Evolutionary conservation across 192 early-diverging fungal genomes (phyloP).

Genomic region (Rhizophlyctis rosea): DNA sequence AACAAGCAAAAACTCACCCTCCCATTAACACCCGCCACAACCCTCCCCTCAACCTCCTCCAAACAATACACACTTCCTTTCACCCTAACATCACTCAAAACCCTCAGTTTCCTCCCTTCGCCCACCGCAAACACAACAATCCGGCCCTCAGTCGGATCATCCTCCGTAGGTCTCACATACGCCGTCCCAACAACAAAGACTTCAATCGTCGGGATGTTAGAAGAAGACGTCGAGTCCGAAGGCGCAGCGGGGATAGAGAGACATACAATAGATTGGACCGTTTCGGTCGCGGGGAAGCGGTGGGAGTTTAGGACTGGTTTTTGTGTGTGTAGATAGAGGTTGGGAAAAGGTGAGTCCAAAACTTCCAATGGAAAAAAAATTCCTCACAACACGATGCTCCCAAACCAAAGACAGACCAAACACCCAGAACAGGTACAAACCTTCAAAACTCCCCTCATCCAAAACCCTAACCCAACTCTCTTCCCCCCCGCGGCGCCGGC

Average conservation of each 20-base stretch:
- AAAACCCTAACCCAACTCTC: conserved; percentile 62
- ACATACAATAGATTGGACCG: conserved; percentile 14
- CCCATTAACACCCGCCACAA: conserved; percentile 68
- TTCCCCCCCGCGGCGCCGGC: no score
- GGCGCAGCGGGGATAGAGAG: conserved; percentile 4
- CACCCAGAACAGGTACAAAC: conserved; percentile 40
- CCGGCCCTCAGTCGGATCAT: conserved; percentile 69
- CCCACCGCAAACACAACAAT: conserved; percentile 64
- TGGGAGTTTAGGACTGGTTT: conserved; percentile 9
- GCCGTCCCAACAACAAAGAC: conserved; percentile 25
- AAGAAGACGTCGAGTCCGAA: no score
- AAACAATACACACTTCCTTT: conserved; percentile 67
- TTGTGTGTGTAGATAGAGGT: conserved; percentile 8
- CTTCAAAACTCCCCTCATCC: conserved; percentile 70
- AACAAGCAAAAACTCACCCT: conserved; percentile 44
- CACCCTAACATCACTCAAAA: conserved; percentile 49
- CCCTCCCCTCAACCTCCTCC: conserved; percentile 54
- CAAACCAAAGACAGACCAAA: not conserved
- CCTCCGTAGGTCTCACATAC: conserved; percentile 46
- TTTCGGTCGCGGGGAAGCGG: conserved; percentile 12
- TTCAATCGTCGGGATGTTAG: no score
- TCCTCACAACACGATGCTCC: no score
- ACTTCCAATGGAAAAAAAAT: no score
- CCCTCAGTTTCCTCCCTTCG: conserved; percentile 39
- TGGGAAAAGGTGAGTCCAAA: no score